Evolutionary conservation across 2,329 filamentous ascomycete genomes (phyloP), one percentile per base, ranked within the genome.

Genomic region (Xylariaceae sp.): DNA sequence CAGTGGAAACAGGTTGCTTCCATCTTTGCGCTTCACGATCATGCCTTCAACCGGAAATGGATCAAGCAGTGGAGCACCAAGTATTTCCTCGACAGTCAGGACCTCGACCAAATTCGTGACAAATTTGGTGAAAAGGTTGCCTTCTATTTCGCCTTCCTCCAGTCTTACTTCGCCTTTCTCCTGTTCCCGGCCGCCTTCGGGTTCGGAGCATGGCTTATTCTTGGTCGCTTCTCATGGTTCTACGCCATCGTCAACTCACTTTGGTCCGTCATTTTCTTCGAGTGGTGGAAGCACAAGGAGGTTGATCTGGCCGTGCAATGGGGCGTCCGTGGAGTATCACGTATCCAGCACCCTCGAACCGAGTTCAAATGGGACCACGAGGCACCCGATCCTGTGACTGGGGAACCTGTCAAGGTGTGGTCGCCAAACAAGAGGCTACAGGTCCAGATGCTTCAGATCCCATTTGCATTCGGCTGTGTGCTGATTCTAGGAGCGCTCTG

Each of bases 271-370:
- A 70, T 91, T 36, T 96, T 96, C 59, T 85, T 95, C 42, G 91
- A 97, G 61, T 95, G 87, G 64, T 97, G 91, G 91, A 95, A 94
- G 68, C 85, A 91, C 55, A 88, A 94, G 62, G 89, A 97, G 64
- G 73, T 83, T 2, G 90, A 97, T 58, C 72, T 97, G 7, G 83
- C 85, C 8, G 80, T 95, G 13, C 80, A 88, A 53, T 97, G 91
- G 91, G 86, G 87, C 12, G 89, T 95, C 3, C 82, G 86, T 38
- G 86, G 87, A 6, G 89, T 95, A 1, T 90, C 87, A 3, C 77
- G 73, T 37, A 88, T 96, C 39, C 87, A 95, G 56, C 79, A 79
- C 33, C 85, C 84, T 50, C 78, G 89, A 35, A 76, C 79, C 28
- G 78, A 91, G 55, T 97, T 95, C 64, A 67, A 79, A 51, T 87